A percentile compares a stretch with the other conserved stretches of the same genome.
Conservation (phyloP, 2,329 filamentous ascomycete genomes). For the Diaporthe sp. region DNA sequence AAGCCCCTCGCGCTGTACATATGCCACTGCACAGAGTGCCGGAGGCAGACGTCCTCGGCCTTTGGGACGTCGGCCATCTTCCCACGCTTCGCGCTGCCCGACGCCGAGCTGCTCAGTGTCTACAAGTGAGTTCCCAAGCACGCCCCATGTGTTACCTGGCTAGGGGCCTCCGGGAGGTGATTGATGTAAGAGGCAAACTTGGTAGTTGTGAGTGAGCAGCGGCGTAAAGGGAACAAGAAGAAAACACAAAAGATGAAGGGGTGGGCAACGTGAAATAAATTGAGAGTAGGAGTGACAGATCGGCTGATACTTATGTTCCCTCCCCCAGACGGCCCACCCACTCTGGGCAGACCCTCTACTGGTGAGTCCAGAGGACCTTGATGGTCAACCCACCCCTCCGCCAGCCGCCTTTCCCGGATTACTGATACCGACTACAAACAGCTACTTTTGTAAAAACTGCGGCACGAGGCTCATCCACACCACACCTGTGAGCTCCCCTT, state of each 20-base stretch:
- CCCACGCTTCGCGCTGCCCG: conserved; percentile 72
- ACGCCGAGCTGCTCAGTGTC: conserved; percentile 62
- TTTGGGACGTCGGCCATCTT: conserved; percentile 80
- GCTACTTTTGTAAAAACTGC: conserved; percentile 77
- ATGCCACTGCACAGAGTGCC: conserved; percentile 79
- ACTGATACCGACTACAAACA: conserved; percentile 45
- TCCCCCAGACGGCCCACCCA: conserved; percentile 67
- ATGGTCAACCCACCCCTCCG: not conserved
- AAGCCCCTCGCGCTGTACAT: conserved; percentile 77
- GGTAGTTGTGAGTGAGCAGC: not conserved
- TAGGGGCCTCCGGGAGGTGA: not conserved
- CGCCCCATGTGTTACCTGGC: not conserved
- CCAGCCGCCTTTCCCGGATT: conserved; percentile 4
- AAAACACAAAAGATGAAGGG: not conserved
- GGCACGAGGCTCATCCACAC: conserved; percentile 76
- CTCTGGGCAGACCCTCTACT: conserved; percentile 70
- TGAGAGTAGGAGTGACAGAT: not conserved
- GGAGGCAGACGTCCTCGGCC: conserved; percentile 74
- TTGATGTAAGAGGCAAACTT: not conserved
- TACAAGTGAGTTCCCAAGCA: conserved; percentile 64
- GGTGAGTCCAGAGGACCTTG: conserved; percentile 54
- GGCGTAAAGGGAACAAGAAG: not conserved
- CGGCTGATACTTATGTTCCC: conserved; percentile 37
- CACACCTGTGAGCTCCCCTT: conserved; percentile 61
- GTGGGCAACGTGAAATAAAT: not conserved